Base-by-base conservation (phyloP, 75 land plant genomes). In the Selaginella tamariscina region DNA sequence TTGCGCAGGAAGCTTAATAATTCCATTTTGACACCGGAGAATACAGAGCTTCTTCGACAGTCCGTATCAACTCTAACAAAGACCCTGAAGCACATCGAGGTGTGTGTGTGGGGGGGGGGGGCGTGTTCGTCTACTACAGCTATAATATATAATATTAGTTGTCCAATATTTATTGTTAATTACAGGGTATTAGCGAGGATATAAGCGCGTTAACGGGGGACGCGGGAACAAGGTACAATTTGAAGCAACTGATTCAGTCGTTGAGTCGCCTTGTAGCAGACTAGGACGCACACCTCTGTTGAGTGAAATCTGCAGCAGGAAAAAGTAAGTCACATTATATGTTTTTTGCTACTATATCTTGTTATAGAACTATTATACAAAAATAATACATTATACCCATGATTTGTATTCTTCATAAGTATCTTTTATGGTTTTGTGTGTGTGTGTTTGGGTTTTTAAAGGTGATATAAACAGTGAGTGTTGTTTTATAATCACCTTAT, bases 261-360 rank as follows among this genome's bases (percentile, higher is more conserved):
- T 21, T 59, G 26, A 59, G 62, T 21, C 62, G 62, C 18, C 62
- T 59, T n/a, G 62, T 59, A n/a, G 62, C 62, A 59, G 62, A 59
- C 26, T 59, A 59, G 26, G 21, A 59, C 5, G 23, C 26, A 2
- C 62, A 21, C 5, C 15, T 30, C 31, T 66, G 9, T 65, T 68
- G 1, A 27, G 39, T 5, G 15, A 15, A 39, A 39, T 39, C 49
- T 39, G 49, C 49, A 39, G 15, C 49, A 39, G 49, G 11, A 39
- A 39, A 39, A 15, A 39, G 5, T 5, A 39, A 39, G 15, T 5
- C 49, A 39, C n/a, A 39, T 39, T 39, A 5, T 39, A 5, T 5
- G 49, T 39, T 39, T 15, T 39, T 39, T 39, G 49, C 49, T 39
- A n/a, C n/a, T n/a, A n/a, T n/a, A n/a, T n/a, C n/a, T n/a, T n/a